Percentiles rank a stretch among this genome's conserved stretches.
Conservation (phyloP, 305 asterid species). For the Caryopteris hybrid region DNA sequence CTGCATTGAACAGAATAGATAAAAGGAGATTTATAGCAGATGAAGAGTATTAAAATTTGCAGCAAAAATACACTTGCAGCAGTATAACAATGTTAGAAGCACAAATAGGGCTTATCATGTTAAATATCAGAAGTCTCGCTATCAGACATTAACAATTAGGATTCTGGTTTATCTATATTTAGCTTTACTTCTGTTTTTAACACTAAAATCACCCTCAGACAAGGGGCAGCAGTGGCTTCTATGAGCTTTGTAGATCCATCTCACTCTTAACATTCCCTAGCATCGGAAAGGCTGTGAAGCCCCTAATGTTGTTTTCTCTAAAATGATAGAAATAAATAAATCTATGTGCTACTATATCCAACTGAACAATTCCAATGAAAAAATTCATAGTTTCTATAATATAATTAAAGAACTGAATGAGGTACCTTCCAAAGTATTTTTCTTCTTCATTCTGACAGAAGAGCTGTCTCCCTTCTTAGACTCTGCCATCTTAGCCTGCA, state of each 20-base stretch:
- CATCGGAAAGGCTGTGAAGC: constrained; percentile 4
- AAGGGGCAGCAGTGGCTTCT: constrained; percentile 8
- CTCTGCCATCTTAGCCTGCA: constrained; percentile 46
- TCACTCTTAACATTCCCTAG: constrained; percentile 5
- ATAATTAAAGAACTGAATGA: constrained; percentile 2
- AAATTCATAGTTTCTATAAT: neutral
- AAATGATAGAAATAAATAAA: neutral
- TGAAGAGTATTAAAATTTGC: neutral
- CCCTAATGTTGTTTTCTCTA: neutral
- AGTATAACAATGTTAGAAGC: neutral
- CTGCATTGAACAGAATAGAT: constrained; percentile 40
- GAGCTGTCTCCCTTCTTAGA: constrained; percentile 40
- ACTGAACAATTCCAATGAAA: constrained; percentile 6
- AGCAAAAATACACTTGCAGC: neutral
- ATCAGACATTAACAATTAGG: neutral
- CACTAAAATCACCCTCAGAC: neutral
- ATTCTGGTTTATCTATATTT: constrained; percentile 7
- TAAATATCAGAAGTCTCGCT: neutral
- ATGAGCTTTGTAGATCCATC: constrained; percentile 15
- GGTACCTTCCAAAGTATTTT: constrained; percentile 52
- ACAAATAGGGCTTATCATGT: constrained; percentile 2
- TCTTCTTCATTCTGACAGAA: constrained; percentile 37
- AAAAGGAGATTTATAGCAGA: constrained; percentile 1
- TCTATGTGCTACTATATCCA: neutral
- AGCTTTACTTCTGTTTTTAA: constrained; percentile 7